A percentile compares a stretch with the other conserved stretches of the same genome.
These are phyloP conservation scores for Porphyrellus cyaneotinctus DNA, from an alignment of 768 basidiomycete genomes.

Conservation along the genomic window DNA sequence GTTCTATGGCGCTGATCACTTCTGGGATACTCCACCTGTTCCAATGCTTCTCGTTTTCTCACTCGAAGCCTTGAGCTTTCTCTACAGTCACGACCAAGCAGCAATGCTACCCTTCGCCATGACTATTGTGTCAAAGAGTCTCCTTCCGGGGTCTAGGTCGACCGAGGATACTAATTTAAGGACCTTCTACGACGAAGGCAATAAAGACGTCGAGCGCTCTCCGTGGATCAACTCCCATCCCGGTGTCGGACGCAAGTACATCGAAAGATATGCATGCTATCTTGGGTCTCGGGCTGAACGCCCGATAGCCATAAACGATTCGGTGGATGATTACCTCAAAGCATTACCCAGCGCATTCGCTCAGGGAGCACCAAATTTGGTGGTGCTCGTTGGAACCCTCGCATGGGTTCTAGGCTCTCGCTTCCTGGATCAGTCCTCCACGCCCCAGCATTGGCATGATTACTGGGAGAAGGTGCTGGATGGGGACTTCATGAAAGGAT, in stretches of 20 bases:
- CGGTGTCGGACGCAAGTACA: background rate
- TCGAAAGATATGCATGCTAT: background rate
- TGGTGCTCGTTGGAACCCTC: background rate
- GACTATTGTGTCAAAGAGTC: conserved; percentile 1
- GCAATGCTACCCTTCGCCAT: background rate
- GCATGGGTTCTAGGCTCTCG: conserved; percentile 3
- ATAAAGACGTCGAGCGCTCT: background rate
- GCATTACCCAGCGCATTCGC: background rate
- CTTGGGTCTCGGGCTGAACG: background rate
- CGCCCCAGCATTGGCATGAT: background rate
- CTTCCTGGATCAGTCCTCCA: background rate
- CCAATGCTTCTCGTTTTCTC: background rate
- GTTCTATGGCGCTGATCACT: background rate
- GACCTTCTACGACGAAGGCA: background rate
- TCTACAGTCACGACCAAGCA: background rate
- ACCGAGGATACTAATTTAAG: background rate
- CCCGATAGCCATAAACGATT: background rate
- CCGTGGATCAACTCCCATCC: conserved; percentile 2
- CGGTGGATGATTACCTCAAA: background rate
- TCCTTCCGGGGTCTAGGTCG: background rate
- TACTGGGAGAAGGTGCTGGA: background rate
- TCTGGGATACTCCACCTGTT: background rate
- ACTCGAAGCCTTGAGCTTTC: background rate
- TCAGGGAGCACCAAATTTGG: background rate
- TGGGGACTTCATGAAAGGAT: background rate